Percentiles rank a stretch among this genome's conserved stretches.
phyloP scores from a whole-genome alignment of 257 asterid species.

The Nicotiana otophora region DNA sequence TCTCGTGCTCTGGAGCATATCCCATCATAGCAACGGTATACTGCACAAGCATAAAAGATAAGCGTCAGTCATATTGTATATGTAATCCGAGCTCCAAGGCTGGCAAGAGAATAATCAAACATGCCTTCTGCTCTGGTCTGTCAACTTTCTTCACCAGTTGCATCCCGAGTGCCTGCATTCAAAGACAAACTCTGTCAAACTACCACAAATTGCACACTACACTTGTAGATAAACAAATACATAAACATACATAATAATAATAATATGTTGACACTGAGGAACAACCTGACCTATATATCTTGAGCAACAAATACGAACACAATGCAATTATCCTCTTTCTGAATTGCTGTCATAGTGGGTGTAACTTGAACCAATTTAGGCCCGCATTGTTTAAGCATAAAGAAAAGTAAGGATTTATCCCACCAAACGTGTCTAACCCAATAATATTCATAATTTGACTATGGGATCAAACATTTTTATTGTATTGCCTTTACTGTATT shows the following conservation, averaged over 20 bases:
- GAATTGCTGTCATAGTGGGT: background rate
- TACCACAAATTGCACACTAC: background rate
- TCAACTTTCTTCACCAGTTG: conserved; percentile 66
- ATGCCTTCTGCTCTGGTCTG: conserved; percentile 89
- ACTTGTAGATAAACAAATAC: background rate
- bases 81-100: background rate
- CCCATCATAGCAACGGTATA: conserved; percentile 96
- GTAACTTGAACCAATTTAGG: background rate
- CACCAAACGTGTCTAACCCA: background rate
- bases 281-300: background rate
- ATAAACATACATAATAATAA: background rate
- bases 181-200: background rate
- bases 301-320: background rate
- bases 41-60: conserved; percentile 32
- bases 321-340: background rate
- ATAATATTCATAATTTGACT: background rate
- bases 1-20: conserved; percentile 80
- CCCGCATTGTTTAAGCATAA: background rate
- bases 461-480: background rate
- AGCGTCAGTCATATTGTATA: background rate
- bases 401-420: background rate
- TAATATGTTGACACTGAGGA: no score
- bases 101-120: background rate
- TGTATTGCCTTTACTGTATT: background rate
- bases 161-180: conserved; percentile 85